Percentiles rank a stretch among this genome's conserved stretches.
These are phyloP conservation scores for Lactifluus subvellereus DNA, from an alignment of 768 basidiomycete species.

Conservation along the genomic window DNA sequence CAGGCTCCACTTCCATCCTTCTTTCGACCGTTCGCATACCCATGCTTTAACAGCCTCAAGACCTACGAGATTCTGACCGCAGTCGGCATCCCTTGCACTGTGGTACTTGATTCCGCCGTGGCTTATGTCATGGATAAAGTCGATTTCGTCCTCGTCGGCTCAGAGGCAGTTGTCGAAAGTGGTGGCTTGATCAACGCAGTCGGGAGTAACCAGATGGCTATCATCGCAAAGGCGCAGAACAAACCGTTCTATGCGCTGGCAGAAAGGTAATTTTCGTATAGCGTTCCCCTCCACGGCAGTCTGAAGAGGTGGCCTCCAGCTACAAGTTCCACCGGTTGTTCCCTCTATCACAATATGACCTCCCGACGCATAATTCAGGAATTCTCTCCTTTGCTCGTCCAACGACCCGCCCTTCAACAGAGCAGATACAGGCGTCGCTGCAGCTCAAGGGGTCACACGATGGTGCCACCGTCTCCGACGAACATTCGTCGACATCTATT, in stretches of 20 bases:
- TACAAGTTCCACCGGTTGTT: constrained; percentile 98
- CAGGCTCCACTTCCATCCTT: constrained; percentile 8
- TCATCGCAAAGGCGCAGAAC: constrained; percentile 88
- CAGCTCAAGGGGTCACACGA: background rate
- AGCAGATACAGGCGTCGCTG: constrained; percentile 4
- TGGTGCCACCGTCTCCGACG: constrained; percentile 1
- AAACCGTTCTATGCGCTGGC: constrained; percentile 96
- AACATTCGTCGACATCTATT: constrained; percentile 23
- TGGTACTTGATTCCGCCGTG: constrained; percentile 93
- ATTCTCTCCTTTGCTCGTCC: constrained; percentile 63
- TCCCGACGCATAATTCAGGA: constrained; percentile 72
- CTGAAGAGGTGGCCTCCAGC: constrained; percentile 37
- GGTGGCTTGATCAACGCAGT: constrained; percentile 90
- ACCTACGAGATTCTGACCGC: constrained; percentile 84
- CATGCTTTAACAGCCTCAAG: constrained; percentile 56
- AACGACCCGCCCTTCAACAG: constrained; percentile 13
- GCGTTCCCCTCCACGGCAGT: background rate
- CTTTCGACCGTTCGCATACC: constrained; percentile 12
- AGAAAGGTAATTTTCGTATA: constrained; percentile 53
- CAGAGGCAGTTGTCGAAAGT: constrained; percentile 96
- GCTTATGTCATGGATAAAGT: constrained; percentile 97
- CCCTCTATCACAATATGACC: constrained; percentile 86
- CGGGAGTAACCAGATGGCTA: constrained; percentile 94
- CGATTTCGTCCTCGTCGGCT: constrained; percentile 92
- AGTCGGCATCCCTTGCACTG: constrained; percentile 90